These are phyloP conservation scores for Solanum medicagineum DNA, from an alignment of 257 asterid genomes.

Conservation along the genomic window DNA sequence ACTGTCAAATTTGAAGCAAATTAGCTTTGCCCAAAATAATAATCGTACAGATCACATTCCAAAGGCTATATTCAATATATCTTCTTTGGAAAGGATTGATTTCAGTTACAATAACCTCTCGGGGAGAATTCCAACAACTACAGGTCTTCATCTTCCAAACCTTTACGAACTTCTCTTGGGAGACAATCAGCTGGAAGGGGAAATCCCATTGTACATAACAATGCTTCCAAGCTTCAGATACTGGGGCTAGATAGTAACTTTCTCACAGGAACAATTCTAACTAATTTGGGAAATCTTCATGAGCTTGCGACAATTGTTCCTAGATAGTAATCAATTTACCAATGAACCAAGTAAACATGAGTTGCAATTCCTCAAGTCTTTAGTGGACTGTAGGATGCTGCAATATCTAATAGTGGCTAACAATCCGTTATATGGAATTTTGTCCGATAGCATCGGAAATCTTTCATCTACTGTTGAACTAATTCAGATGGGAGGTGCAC, in stretches of 20 bases:
- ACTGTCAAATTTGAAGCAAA: no score
- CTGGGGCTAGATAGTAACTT: conserved; percentile 9
- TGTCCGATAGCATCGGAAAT: conserved; percentile 16
- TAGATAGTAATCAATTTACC: conserved; percentile 3
- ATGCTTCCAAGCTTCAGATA: conserved; percentile 12
- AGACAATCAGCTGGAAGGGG: conserved; percentile 9
- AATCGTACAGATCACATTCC: not conserved
- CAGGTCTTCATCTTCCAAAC: conserved; percentile 15
- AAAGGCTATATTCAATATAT: conserved; percentile 15
- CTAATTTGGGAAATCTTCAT: conserved; percentile 15
- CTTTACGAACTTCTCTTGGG: conserved; percentile 10
- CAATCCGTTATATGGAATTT: conserved; percentile 7
- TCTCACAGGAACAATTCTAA: conserved; percentile 14
- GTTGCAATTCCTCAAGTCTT: conserved; percentile 10
- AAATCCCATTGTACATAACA: conserved; percentile 12
- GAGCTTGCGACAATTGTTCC: not conserved
- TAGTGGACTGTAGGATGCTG: conserved; percentile 12
- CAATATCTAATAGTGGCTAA: conserved; percentile 1
- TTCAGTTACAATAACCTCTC: conserved; percentile 8
- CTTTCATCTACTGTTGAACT: conserved; percentile 11
- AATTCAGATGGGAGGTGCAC: not conserved
- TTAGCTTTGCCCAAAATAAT: no score
- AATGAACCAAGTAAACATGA: not conserved
- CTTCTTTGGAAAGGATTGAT: conserved; percentile 6
- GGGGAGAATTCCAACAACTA: conserved; percentile 6